These are phyloP conservation scores for Adansonia gregorii DNA, from an alignment of 441 rosid species.

Conservation along the genomic window DNA sequence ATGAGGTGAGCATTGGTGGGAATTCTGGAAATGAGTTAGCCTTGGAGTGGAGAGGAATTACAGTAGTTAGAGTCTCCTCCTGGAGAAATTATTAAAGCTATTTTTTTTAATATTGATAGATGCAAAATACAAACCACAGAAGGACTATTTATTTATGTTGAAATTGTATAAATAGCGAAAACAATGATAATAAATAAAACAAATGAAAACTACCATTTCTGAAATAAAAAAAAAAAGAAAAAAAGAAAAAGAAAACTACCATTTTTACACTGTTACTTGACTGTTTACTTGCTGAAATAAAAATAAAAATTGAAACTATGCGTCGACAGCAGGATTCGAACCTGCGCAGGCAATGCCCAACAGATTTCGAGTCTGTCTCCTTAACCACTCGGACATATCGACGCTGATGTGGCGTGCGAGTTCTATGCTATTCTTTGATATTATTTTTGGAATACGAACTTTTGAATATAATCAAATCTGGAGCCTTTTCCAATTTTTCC, in stretches of 20 bases:
- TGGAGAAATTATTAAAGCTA: constrained; percentile 40
- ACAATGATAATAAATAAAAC: neutral
- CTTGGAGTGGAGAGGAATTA: constrained; percentile 49
- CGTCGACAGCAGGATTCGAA: constrained; percentile 72
- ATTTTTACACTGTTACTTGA: too few relatives aligned
- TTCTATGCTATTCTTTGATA: too few relatives aligned
- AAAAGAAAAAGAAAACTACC: too few relatives aligned
- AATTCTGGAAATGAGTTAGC: constrained; percentile 41
- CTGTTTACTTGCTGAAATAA: too few relatives aligned
- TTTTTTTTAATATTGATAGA: neutral
- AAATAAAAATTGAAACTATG: too few relatives aligned
- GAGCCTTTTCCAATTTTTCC: neutral
- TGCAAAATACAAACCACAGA: neutral
- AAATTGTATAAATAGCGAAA: neutral
- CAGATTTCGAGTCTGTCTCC: constrained; percentile 96
- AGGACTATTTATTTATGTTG: constrained; percentile 10
- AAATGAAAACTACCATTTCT: neutral
- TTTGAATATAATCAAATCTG: neutral
- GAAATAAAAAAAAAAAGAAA: too few relatives aligned
- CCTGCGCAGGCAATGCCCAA: constrained; percentile 73
- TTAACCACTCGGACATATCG: constrained; percentile 96
- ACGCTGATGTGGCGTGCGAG: constrained; percentile 23
- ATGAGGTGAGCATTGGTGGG: constrained; percentile 45
- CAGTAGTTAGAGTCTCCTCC: constrained; percentile 43
- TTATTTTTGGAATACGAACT: too few relatives aligned